phyloP scores from a whole-genome alignment of 345 rosid genomes.

The Heritiera littoralis region DNA sequence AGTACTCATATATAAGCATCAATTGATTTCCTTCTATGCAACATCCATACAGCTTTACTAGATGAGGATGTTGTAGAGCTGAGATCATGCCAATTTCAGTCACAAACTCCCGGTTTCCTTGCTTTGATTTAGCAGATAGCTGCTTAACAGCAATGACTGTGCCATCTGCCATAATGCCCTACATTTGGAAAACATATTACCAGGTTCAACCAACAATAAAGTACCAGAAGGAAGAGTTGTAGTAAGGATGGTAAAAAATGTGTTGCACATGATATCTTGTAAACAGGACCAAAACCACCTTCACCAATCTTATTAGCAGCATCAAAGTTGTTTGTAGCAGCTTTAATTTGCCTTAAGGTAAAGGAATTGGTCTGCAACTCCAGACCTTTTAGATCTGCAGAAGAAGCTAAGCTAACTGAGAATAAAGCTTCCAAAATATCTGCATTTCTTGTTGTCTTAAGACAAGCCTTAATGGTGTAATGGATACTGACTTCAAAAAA shows the following conservation, averaged over 20 bases:
- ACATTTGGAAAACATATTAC: conserved; percentile 22
- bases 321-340: conserved; percentile 45
- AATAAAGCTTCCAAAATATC: no score
- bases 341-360: conserved; percentile 36
- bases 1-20: conserved; percentile 44
- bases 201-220: conserved; percentile 26
- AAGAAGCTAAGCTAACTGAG: no score
- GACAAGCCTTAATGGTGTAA: no score
- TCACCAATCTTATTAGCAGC: conserved; percentile 41
- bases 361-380: conserved; percentile 31
- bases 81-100: conserved; percentile 47
- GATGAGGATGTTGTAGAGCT: conserved; percentile 44
- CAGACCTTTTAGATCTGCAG: conserved; percentile 34
- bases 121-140: conserved; percentile 51
- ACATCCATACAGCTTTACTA: conserved; percentile 49
- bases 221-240: conserved; percentile 28
- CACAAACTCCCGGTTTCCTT: conserved; percentile 50
- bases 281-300: conserved; percentile 51
- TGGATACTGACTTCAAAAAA: no score
- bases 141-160: conserved; percentile 56
- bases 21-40: conserved; percentile 45
- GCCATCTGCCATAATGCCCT: conserved; percentile 57
- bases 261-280: conserved; percentile 29
- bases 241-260: not conserved
- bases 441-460: not conserved